phyloP scores from a whole-genome alignment of 768 basidiomycete species.

The button mushroom (Agaricus bisporus) region DNA sequence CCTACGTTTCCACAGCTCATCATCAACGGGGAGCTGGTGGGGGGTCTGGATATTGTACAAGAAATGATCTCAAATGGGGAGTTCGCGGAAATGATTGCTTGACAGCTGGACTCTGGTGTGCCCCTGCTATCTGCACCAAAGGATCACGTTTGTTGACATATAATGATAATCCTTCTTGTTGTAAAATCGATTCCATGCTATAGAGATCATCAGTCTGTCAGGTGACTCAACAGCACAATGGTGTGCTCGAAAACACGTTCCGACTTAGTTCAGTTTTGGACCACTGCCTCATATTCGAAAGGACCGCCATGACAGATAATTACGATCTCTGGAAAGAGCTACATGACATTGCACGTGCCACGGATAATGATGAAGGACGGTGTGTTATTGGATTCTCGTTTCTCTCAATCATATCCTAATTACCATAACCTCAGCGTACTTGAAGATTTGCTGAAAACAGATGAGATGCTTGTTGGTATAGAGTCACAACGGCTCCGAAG shows the following conservation, averaged over 20 bases:
- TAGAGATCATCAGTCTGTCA: background rate
- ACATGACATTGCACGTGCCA: slow-evolving; percentile 5
- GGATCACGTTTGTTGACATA: background rate
- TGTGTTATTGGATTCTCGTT: background rate
- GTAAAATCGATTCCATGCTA: background rate
- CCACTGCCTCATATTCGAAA: background rate
- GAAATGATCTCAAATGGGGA: slow-evolving; percentile 86
- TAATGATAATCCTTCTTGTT: background rate
- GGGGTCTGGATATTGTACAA: slow-evolving; percentile 89
- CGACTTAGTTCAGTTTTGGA: background rate
- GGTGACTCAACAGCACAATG: background rate
- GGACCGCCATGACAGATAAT: background rate
- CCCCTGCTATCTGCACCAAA: background rate
- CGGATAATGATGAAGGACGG: slow-evolving; percentile 21
- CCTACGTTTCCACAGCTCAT: slow-evolving; percentile 87
- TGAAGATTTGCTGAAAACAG: slow-evolving; percentile 24
- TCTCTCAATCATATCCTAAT: background rate
- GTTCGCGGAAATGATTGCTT: slow-evolving; percentile 43
- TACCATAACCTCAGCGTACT: slow-evolving; percentile 15
- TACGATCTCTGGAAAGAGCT: slow-evolving; percentile 8
- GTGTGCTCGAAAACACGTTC: background rate
- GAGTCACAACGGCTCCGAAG: slow-evolving; percentile 33
- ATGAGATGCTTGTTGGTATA: slow-evolving; percentile 25
- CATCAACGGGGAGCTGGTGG: slow-evolving; percentile 86
- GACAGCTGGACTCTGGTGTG: background rate